These are phyloP conservation scores for Macrolepiota fuliginosa DNA, from an alignment of 768 basidiomycete species.

Conservation along the genomic window DNA sequence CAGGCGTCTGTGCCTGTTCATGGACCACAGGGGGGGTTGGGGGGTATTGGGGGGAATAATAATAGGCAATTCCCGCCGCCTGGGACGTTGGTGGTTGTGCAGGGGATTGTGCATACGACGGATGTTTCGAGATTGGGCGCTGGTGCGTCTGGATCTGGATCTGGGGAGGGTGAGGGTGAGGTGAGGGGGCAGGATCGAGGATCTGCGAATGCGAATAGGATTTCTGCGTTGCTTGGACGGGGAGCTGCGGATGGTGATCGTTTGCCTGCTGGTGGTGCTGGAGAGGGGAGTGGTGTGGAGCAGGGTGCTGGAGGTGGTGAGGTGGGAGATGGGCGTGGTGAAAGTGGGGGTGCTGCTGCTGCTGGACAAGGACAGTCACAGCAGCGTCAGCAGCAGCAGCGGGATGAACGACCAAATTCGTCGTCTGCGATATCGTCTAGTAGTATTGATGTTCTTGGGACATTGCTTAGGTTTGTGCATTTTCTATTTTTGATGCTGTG, in stretches of 20 bases:
- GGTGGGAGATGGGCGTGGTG: slow-evolving; percentile 1
- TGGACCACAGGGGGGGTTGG: no score
- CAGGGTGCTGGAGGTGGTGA: background rate
- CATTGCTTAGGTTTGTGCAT: slow-evolving; percentile 68
- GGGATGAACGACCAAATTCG: slow-evolving; percentile 13
- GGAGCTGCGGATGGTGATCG: background rate
- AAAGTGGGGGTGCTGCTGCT: background rate
- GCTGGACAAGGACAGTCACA: background rate
- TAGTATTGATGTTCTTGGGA: slow-evolving; percentile 81
- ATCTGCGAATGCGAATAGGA: no score
- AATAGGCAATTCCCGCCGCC: slow-evolving; percentile 65
- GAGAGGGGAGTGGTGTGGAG: background rate
- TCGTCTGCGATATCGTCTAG: slow-evolving; percentile 55
- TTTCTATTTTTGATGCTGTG: background rate
- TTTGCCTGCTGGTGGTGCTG: slow-evolving; percentile 1
- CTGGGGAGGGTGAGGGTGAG: slow-evolving; percentile 12
- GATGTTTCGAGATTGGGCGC: slow-evolving; percentile 45
- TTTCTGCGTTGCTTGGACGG: no score
- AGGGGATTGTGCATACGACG: slow-evolving; percentile 79
- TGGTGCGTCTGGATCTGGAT: slow-evolving; percentile 35
- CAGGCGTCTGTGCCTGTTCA: background rate
- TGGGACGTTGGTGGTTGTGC: slow-evolving; percentile 79
- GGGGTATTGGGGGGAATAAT: no score
- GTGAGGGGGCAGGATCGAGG: no score
- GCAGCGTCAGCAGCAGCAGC: slow-evolving; percentile 10